Base-by-base conservation (phyloP, 108 stramenopile species). In the Conticribra weissflogii region DNA sequence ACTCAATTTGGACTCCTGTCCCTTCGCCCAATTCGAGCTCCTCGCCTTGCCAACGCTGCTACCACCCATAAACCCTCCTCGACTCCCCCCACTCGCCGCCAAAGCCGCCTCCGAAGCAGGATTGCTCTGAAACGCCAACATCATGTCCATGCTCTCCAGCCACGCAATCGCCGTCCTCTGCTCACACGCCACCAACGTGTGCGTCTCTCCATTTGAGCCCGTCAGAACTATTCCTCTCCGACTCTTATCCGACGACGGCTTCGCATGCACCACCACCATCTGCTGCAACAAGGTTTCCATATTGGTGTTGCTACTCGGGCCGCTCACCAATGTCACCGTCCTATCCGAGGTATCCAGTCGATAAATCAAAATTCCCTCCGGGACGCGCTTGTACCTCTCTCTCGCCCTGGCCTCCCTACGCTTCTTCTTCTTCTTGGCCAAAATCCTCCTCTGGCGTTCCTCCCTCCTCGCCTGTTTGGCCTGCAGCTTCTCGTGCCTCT, bases 321-420 rank as follows among this genome's bases (percentile, higher is more conserved):
- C 72, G 49, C 79, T 79, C 53, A 93, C 77, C 19, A 89, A 62
- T 15, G 81, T 81, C 0, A 93, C 45, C 12, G 83, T 84, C 21
- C 79, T 77, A 50, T 74, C 83, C 59, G 85, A 72, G n/a, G 92
- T 93, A 65, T 93, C 86, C 25, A 93, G 59, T 18, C 86, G 84
- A 71, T 93, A 93, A 49, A 93, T 84, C 23, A 93, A 49, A 53
- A 93, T 87, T 3, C 92, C 92, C 72, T 93, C 92, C 15, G 92
- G 88, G 2, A 93, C 87, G 16, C 85, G 68, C 24, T 60, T 63
- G 64, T 93, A 90, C 29, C 74, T 34, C 41, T 77, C 76, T 3
- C 46, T 54, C 22, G 73, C 71, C 2, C 70, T 33, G 0, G 60
- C 49, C 36, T 81, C 81, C 36, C 71, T 34, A 5, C 71, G 46